phyloP scores from a whole-genome alignment of 2,329 filamentous ascomycete genomes.

The Periconia sp. region DNA sequence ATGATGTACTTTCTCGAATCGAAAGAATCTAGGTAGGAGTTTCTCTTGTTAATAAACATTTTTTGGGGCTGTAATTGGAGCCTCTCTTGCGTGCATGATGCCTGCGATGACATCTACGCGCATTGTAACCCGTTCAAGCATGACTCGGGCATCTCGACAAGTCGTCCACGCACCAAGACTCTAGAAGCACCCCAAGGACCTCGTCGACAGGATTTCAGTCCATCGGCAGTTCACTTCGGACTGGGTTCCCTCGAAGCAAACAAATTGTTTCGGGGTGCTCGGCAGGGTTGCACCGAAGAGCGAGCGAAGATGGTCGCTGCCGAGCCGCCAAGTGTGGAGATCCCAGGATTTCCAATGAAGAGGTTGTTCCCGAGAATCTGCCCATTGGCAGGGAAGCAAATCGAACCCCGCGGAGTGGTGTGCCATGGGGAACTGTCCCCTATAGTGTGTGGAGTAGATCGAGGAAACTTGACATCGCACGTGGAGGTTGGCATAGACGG shows the following conservation, averaged over 20 bases:
- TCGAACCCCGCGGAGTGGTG: background rate
- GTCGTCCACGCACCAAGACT: background rate
- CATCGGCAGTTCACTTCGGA: background rate
- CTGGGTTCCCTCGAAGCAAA: background rate
- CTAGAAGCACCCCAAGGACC: background rate
- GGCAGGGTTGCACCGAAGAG: background rate
- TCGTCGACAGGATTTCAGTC: background rate
- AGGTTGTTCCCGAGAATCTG: background rate
- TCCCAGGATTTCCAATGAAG: background rate
- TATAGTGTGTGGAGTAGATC: background rate
- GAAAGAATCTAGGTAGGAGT: background rate
- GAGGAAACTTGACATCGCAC: background rate
- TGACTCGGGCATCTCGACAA: background rate
- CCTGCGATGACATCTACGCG: too few relatives aligned
- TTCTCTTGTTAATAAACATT: background rate
- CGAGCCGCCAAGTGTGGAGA: background rate
- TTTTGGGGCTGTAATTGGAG: too few relatives aligned
- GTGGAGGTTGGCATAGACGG: background rate
- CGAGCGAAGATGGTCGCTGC: background rate
- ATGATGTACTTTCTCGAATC: background rate
- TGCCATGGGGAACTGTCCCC: background rate
- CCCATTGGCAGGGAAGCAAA: background rate
- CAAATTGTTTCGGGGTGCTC: background rate
- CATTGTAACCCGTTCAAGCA: background rate
- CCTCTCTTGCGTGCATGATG: too few relatives aligned